Evolutionary conservation across 169 alveolate species (phyloP).

Genomic region (Cryptosporidium felis): DNA sequence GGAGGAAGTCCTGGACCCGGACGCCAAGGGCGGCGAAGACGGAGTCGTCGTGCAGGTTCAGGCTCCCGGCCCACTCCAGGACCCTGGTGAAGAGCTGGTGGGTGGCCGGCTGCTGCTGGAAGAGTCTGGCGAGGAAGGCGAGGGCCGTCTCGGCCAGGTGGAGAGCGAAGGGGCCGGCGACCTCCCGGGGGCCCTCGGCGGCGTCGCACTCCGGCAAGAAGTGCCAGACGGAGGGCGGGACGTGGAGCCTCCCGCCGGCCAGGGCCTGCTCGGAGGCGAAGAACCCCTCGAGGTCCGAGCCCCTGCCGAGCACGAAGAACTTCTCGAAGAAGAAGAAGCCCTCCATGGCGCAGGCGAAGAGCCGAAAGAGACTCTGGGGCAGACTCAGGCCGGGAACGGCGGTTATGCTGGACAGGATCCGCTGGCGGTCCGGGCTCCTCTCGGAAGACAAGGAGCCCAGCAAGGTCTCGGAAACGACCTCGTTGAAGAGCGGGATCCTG

Average conservation of each 20-base stretch:
- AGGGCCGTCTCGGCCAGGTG: constrained; percentile 7
- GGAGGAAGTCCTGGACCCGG: background rate
- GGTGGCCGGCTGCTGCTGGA: background rate
- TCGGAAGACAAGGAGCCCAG: background rate
- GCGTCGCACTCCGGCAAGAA: background rate
- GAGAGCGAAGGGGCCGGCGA: background rate
- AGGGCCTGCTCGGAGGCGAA: background rate
- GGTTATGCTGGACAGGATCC: background rate
- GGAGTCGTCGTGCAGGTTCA: background rate
- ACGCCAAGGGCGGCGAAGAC: background rate
- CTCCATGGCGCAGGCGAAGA: background rate
- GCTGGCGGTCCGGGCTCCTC: background rate
- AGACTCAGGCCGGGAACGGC: background rate
- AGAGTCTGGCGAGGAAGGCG: constrained; percentile 3
- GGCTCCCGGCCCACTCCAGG: background rate
- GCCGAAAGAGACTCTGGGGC: background rate
- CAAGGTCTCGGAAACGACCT: background rate
- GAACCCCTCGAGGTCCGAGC: background rate
- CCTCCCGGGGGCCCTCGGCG: no score
- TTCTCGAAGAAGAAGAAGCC: constrained; percentile 27
- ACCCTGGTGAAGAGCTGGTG: background rate
- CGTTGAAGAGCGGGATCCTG: constrained; percentile 4
- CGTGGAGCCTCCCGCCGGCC: background rate
- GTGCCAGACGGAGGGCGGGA: constrained; percentile 1
- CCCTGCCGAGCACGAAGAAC: constrained; percentile 4